phyloP scores from a whole-genome alignment of 495 filamentous ascomycete genomes.

The Daldinia caldariorum region DNA sequence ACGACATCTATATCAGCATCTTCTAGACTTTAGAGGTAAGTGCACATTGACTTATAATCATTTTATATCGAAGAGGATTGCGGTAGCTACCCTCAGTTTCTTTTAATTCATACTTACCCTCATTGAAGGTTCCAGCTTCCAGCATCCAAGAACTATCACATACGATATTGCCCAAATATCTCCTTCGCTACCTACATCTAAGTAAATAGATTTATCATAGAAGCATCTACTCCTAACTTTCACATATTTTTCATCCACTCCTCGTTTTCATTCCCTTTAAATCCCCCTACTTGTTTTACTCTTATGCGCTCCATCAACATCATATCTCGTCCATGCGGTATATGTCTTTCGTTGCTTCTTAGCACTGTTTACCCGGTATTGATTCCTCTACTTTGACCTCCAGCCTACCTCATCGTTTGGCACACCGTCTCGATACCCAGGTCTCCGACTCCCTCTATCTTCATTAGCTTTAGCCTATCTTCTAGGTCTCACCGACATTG shows the following conservation, averaged over 20 bases:
- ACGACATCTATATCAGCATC: neutral
- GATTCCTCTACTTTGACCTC: conserved; percentile 11
- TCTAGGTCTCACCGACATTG: neutral
- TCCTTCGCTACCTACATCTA: conserved; percentile 7
- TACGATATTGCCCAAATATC: conserved; percentile 13
- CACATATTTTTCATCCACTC: conserved; percentile 15
- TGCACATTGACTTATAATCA: neutral
- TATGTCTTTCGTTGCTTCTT: conserved; percentile 6
- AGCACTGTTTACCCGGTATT: conserved; percentile 25
- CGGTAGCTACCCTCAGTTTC: neutral
- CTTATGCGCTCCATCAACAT: conserved; percentile 1
- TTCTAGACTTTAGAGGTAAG: neutral
- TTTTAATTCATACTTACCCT: neutral
- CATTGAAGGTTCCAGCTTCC: conserved; percentile 28
- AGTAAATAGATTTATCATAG: conserved; percentile 21
- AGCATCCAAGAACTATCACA: conserved; percentile 1
- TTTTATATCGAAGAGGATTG: neutral
- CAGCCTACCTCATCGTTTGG: neutral
- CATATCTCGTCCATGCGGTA: conserved; percentile 12
- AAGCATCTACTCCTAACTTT: conserved; percentile 17
- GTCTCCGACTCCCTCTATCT: neutral
- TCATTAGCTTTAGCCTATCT: neutral
- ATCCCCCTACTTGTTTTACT: conserved; percentile 29
- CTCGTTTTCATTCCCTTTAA: conserved; percentile 16
- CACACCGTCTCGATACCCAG: neutral